These are phyloP conservation scores for Candida anutae DNA, from an alignment of 1,139 yeast genomes.

Conservation along the genomic window DNA sequence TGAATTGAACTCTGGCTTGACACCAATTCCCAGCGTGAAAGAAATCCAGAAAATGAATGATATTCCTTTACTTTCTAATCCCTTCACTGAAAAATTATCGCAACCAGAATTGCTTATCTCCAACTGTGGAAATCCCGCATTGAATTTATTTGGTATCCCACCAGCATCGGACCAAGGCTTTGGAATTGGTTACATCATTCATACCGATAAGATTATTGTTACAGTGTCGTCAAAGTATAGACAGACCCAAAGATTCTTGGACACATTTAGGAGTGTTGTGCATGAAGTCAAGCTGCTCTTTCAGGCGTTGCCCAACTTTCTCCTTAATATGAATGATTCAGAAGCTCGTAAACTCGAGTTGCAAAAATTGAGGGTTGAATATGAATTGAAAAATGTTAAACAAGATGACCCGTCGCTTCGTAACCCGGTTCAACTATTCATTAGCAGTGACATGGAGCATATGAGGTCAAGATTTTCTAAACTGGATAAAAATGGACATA, in stretches of 20 bases:
- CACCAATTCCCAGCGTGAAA: constrained; percentile 12
- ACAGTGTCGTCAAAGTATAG: constrained; percentile 70
- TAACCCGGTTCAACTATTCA: constrained; percentile 32
- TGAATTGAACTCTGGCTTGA: constrained; percentile 27
- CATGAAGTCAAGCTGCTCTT: constrained; percentile 45
- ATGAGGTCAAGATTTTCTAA: background rate
- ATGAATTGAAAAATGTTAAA: constrained; percentile 27
- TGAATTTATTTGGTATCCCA: constrained; percentile 65
- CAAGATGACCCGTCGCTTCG: constrained; percentile 22
- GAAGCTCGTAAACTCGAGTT: constrained; percentile 27
- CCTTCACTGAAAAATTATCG: constrained; percentile 34
- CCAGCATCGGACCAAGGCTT: constrained; percentile 72
- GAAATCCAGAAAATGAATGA: constrained; percentile 13
- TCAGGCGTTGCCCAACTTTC: constrained; percentile 28
- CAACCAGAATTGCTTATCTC: constrained; percentile 37
- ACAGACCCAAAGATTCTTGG: constrained; percentile 61
- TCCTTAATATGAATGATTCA: constrained; percentile 27
- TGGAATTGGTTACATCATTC: constrained; percentile 70
- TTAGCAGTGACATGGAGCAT: constrained; percentile 10
- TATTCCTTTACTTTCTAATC: constrained; percentile 53
- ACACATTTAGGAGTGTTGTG: constrained; percentile 54
- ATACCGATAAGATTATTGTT: constrained; percentile 49
- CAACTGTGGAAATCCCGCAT: constrained; percentile 76
- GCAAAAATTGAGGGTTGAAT: constrained; percentile 26
- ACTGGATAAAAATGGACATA: no score